Percentiles rank a stretch among this genome's conserved stretches.
Conservation (phyloP, 768 basidiomycete genomes). For the Cystobasidium ongulense region DNA sequence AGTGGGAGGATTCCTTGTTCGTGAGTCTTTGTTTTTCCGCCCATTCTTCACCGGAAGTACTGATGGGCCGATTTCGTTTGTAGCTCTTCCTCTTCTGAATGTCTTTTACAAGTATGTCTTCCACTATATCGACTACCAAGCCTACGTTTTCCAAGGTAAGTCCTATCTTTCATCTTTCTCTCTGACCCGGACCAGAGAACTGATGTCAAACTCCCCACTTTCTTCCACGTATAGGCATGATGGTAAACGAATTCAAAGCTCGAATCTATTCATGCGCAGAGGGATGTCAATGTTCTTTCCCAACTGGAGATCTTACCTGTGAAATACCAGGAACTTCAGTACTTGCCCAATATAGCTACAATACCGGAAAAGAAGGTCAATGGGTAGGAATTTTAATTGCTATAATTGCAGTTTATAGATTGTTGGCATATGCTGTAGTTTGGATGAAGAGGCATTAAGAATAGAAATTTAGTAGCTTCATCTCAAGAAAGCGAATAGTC, state of each 20-base stretch:
- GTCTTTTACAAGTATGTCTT: conserved; percentile 22
- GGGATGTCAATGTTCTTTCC: not conserved
- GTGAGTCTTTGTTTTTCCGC: no score
- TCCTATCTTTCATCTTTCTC: not conserved
- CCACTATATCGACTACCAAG: conserved; percentile 29
- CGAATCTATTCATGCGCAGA: not conserved
- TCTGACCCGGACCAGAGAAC: not conserved
- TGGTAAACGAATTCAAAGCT: conserved; percentile 14
- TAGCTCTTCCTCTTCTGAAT: conserved; percentile 3
- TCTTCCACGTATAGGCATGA: not conserved
- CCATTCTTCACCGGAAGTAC: no score
- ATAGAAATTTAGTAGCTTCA: no score
- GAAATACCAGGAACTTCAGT: not conserved
- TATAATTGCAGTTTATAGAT: conserved; percentile 6
- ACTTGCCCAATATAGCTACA: not conserved
- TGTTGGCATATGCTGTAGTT: not conserved
- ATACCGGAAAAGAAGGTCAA: not conserved
- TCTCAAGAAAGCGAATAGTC: no score
- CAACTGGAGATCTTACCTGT: not conserved
- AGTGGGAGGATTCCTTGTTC: conserved; percentile 6
- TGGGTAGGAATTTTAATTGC: conserved; percentile 13
- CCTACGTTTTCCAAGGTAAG: conserved; percentile 13
- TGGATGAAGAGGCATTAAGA: conserved; percentile 8
- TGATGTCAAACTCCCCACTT: not conserved
- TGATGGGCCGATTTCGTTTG: no score